phyloP scores from a whole-genome alignment of 768 basidiomycete genomes.

The Boletus pseudopeckii region DNA sequence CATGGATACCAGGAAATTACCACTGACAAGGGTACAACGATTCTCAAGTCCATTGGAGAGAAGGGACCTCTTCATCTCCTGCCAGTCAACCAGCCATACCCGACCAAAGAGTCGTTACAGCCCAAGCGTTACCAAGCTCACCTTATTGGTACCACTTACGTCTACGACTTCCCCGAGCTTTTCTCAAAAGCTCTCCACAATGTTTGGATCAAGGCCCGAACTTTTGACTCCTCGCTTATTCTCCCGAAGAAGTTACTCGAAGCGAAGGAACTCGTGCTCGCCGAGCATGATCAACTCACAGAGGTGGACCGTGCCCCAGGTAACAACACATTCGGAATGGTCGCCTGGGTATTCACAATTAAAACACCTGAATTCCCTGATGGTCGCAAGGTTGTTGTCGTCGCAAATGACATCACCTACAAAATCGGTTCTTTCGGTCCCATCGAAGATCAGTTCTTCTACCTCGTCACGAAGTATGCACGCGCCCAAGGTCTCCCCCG shows the following conservation, averaged over 20 bases:
- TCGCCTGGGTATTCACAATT: slow-evolving; percentile 94
- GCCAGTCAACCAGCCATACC: slow-evolving; percentile 89
- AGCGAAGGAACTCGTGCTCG: slow-evolving; percentile 87
- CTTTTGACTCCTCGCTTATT: slow-evolving; percentile 59
- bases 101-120: slow-evolving; percentile 97
- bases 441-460: slow-evolving; percentile 94
- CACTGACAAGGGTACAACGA: slow-evolving; percentile 92
- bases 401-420: slow-evolving; percentile 98
- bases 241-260: slow-evolving; percentile 77
- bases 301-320: slow-evolving; percentile 93
- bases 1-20: slow-evolving; percentile 97
- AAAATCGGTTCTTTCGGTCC: slow-evolving; percentile 99
- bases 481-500: slow-evolving; percentile 85
- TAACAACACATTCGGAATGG: slow-evolving; percentile 95
- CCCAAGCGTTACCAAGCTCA: slow-evolving; percentile 99
- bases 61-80: slow-evolving; percentile 96
- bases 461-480: slow-evolving; percentile 90
- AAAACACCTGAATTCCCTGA: slow-evolving; percentile 88
- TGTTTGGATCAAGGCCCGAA: slow-evolving; percentile 77
- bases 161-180: slow-evolving; percentile 98
- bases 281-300: slow-evolving; percentile 86
- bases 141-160: slow-evolving; percentile 96
- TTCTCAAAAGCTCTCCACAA: slow-evolving; percentile 97
- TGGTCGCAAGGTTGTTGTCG: slow-evolving; percentile 83
- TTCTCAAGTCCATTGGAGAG: slow-evolving; percentile 96